Conservation (phyloP, 2,329 filamentous ascomycete genomes). For the Biscogniauxia mediterranea region DNA sequence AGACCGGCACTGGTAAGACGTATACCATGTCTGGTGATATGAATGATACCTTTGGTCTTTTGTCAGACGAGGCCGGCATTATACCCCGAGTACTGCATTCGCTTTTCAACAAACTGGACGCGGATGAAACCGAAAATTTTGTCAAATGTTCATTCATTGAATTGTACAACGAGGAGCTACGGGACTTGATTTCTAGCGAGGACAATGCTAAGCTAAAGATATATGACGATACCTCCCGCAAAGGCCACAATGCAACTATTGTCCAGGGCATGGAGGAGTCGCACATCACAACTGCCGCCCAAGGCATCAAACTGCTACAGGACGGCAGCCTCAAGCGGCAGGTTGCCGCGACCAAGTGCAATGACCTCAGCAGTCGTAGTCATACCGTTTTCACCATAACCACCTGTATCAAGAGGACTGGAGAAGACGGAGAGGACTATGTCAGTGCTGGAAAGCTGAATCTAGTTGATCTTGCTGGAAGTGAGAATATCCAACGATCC, state of each 20-base stretch:
- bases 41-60: conserved; percentile 77
- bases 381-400: conserved; percentile 98
- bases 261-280: conserved; percentile 98
- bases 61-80: conserved; percentile 91
- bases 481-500: conserved; percentile 95
- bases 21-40: conserved; percentile 99
- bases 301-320: conserved; percentile 86
- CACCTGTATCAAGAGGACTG: conserved; percentile 78
- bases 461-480: conserved; percentile 92
- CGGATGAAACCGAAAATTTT: conserved; percentile 75
- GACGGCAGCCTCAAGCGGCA: conserved; percentile 90
- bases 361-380: conserved; percentile 93
- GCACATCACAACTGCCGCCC: conserved; percentile 79
- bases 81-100: conserved; percentile 87
- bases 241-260: conserved; percentile 79
- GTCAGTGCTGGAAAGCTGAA: conserved; percentile 92
- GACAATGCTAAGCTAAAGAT: conserved; percentile 89
- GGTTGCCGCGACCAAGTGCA: conserved; percentile 99
- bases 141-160: conserved; percentile 99
- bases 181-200: conserved; percentile 81
- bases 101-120: conserved; percentile 80
- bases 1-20: conserved; percentile 97
- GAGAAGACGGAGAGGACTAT: conserved; percentile 84
- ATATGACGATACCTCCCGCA: conserved; percentile 84
- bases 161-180: conserved; percentile 94